Base-by-base conservation (phyloP, 2,329 filamentous ascomycete species). In the Arthrobotrys entomopaga region DNA sequence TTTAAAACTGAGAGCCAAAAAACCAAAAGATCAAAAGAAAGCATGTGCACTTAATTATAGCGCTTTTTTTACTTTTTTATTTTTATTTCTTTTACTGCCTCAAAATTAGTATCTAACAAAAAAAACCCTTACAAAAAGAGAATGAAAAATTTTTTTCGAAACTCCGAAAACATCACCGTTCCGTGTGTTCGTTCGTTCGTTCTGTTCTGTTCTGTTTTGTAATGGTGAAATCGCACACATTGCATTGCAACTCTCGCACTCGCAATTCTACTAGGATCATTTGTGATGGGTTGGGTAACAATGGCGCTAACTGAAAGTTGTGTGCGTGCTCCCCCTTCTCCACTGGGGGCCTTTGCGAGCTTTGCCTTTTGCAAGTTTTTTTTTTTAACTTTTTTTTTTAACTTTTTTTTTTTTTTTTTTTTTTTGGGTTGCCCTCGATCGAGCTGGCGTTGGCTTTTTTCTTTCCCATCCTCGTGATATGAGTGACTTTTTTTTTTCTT, bases 51-150 rank as follows among this genome's bases (percentile, higher is more conserved):
- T 73, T 66, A 73, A 66, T 73, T 73, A 63, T 63, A 66, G 61
- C 42, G 15, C 61, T 49, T 46, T n/a, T n/a, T n/a, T n/a, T n/a
- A n/a, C n/a, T n/a, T n/a, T n/a, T n/a, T n/a, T n/a, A n/a, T n/a
- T n/a, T n/a, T n/a, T n/a, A n/a, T n/a, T n/a, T n/a, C n/a, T 38
- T 58, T 66, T 66, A 61, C 69, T 66, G 69, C 69, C 69, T 73
- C 61, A 66, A 72, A 73, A 73, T 66, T 53, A 73, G 42, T 66
- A 58, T 52, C 52, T 61, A 57, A 50, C 46, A 66, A 73, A 38
- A 38, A 58, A 58, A 73, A 73, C 42, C 38, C 49, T 29, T 29
- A 66, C 60, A 72, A 72, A 73, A 73, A 66, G 61, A 73, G 69
- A 73, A 73, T 73, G 69, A 73, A 73, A 73, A 73, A 29, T 50